Evolutionary conservation across 805 yeast species (phyloP).

Genomic region (Lachancea mirantina): DNA sequence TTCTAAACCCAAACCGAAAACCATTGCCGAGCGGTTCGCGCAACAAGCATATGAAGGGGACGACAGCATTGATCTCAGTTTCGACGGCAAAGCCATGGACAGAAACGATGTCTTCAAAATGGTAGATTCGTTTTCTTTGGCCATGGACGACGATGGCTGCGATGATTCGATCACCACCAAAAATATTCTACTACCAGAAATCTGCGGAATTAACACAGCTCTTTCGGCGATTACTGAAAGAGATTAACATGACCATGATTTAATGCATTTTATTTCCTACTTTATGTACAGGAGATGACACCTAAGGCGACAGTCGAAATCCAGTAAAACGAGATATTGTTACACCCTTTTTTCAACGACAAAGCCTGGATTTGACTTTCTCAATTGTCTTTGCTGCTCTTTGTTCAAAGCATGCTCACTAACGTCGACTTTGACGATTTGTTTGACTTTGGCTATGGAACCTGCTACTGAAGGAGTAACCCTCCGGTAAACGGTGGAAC

Average conservation of each 20-base stretch:
- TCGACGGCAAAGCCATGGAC: constrained; percentile 41
- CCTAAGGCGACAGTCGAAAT: too few species aligned
- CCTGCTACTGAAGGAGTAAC: constrained; percentile 82
- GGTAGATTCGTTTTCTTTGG: constrained; percentile 34
- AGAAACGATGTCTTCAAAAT: constrained; percentile 36
- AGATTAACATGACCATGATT: not conserved
- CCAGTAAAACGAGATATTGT: constrained; percentile 3
- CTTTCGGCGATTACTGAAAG: constrained; percentile 2
- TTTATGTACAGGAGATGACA: constrained; percentile 8
- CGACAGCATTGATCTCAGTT: constrained; percentile 36
- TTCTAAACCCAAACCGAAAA: constrained; percentile 1
- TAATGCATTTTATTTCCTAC: constrained; percentile 3
- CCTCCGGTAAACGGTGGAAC: constrained; percentile 62
- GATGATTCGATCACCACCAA: constrained; percentile 5
- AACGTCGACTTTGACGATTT: constrained; percentile 74
- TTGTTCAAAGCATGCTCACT: constrained; percentile 47
- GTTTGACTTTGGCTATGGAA: constrained; percentile 74
- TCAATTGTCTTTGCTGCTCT: constrained; percentile 43
- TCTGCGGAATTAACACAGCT: too few species aligned
- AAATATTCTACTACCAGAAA: constrained; percentile 5
- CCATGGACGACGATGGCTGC: constrained; percentile 30
- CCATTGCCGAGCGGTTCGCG: constrained; percentile 1
- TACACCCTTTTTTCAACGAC: constrained; percentile 34
- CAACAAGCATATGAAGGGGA: constrained; percentile 10
- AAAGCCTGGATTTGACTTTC: constrained; percentile 65